Evolutionary conservation across 192 early-diverging fungal genomes (phyloP).

Genomic region (Entomortierella lignicola): DNA sequence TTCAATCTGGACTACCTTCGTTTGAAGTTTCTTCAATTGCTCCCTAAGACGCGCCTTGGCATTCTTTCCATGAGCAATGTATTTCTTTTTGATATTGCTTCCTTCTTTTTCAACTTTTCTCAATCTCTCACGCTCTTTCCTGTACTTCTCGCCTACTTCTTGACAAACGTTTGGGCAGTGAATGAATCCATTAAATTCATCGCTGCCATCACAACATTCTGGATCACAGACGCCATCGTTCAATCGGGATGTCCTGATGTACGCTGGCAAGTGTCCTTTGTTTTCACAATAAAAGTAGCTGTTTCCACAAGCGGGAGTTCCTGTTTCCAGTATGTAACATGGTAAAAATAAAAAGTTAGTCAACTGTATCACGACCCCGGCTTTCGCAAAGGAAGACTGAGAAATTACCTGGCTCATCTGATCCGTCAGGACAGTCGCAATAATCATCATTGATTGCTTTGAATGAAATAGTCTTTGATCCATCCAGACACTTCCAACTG

Average conservation of each 20-base stretch:
- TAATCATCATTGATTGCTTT: conserved; percentile 94
- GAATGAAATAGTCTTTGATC: conserved; percentile 73
- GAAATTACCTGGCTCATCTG: conserved; percentile 88
- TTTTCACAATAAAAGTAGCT: conserved; percentile 88
- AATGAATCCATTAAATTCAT: conserved; percentile 74
- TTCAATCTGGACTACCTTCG: conserved; percentile 4
- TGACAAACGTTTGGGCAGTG: conserved; percentile 82
- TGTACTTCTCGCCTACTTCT: conserved; percentile 60
- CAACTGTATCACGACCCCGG: no score
- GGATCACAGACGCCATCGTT: conserved; percentile 97
- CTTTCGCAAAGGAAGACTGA: no score
- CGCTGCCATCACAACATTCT: conserved; percentile 96
- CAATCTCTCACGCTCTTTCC: conserved; percentile 20
- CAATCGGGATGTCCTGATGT: conserved; percentile 76
- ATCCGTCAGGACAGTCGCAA: conserved; percentile 96
- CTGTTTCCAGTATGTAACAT: no score
- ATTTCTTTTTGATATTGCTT: conserved; percentile 31
- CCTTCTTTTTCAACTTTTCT: conserved; percentile 24
- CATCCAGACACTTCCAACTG: conserved; percentile 81
- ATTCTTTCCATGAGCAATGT: conserved; percentile 40
- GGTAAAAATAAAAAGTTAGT: background rate
- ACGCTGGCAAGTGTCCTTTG: conserved; percentile 73
- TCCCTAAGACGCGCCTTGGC: conserved; percentile 17
- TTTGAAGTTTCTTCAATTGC: conserved; percentile 21
- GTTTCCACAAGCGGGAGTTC: conserved; percentile 91